Percentiles rank a stretch among this genome's conserved stretches.
phyloP scores from a whole-genome alignment of 306 rosid species.

The Malus domestica region ASM211411v1 NC_041804.1:6344001-6344500 shows the following conservation, averaged over 20 bases:
- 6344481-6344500: not conserved
- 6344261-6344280: not conserved
- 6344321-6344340: not conserved
- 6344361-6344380: not conserved
- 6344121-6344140: conserved; percentile 12
- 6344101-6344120: conserved; percentile 16
- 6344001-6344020: too few species aligned
- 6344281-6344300: not conserved
- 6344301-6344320: not conserved
- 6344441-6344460: not conserved
- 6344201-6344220: conserved; percentile 1
- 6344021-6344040: not conserved
- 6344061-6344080: not conserved
- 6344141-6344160: not conserved
- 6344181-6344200: not conserved
- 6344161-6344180: not conserved
- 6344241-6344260: not conserved
- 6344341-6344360: not conserved
- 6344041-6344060: not conserved
- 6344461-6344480: not conserved
- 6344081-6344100: not conserved
- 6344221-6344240: not conserved
- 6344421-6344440: not conserved
- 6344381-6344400: not conserved
- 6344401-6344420: not conserved